A percentile compares a stretch with the other conserved stretches of the same genome.
Evolutionary conservation across 371 early-diverging fungal species (phyloP).

Genomic region (Mucor irregularis): DNA sequence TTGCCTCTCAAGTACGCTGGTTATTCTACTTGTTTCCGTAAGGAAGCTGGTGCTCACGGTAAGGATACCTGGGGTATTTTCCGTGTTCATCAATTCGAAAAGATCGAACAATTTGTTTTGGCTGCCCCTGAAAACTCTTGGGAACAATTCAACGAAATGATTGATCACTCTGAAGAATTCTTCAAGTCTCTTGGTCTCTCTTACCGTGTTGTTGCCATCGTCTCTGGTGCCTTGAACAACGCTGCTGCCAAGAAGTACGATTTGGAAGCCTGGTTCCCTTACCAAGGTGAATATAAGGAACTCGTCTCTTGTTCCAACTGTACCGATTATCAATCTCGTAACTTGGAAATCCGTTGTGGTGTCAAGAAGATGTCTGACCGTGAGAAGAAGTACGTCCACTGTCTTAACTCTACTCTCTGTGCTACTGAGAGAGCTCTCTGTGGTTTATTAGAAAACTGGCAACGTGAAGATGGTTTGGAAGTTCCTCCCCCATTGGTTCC

Average conservation of each 20-base stretch:
- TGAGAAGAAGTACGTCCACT: constrained; percentile 98
- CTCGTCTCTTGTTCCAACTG: constrained; percentile 99
- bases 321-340: constrained; percentile 97
- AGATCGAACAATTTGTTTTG: constrained; percentile 99
- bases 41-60: constrained; percentile 99
- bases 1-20: constrained; percentile 97
- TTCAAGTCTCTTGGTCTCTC: constrained; percentile 94
- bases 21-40: constrained; percentile 99
- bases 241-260: constrained; percentile 99
- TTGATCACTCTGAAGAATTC: constrained; percentile 92
- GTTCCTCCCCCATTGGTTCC: constrained; percentile 88
- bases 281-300: constrained; percentile 98
- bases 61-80: constrained; percentile 99
- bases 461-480: constrained; percentile 89
- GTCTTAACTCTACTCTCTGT: constrained; percentile 98
- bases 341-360: constrained; percentile 97
- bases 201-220: constrained; percentile 96
- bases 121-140: constrained; percentile 97
- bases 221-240: constrained; percentile 98
- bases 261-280: constrained; percentile 99
- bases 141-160: constrained; percentile 99
- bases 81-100: constrained; percentile 99
- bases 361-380: constrained; percentile 95
- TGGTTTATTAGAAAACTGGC: constrained; percentile 98
- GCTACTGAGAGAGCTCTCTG: constrained; percentile 99